Evolutionary conservation across 768 basidiomycete genomes (phyloP), one percentile per base, ranked within the genome.

Genomic region (Russula vinacea): DNA sequence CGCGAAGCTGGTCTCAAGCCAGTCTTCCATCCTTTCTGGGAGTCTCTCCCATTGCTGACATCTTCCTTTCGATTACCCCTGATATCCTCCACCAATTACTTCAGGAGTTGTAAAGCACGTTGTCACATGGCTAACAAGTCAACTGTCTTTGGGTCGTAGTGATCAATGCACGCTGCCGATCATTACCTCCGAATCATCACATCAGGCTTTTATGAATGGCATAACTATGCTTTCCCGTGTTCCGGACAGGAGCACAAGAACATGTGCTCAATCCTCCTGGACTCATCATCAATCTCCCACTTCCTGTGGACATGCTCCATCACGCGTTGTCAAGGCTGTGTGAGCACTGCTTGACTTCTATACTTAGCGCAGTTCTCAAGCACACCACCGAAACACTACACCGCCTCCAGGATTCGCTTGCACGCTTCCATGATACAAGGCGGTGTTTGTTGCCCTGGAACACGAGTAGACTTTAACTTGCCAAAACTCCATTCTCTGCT

Each of bases 171-270:
- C 13, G 14, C 3, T 39, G 39, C 11, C 13, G 13, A 14, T 13
- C 14, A 14, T 4, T 39, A 13, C 13, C 39, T 13, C 14, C 39
- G 13, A 39, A 39, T 14, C 39, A 39, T 13, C 11, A 39, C 11
- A 14, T 39, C 10, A 13, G 10, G 39, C 39, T 39, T 1, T 39
- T 14, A 14, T 13, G 14, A 39, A 39, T 13, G 72, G 73, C 1
- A 70, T 75, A 44, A 60, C 66, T 0, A 39, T 29, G 0, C 63
- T 73, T 5, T 67, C 65, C 2, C 56, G 58, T 1, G 33, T 73
- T 22, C 64, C 71, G 1, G 74, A 3, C 55, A 62, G 2, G 73
- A 75, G 44, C 72, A 74, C 51, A 56, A 51, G 17, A 65, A 73
- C 16, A 70, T 74, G 17, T 45, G 44, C 8, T n/a, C 7, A 1